Evolutionary conservation across 2,329 filamentous ascomycete genomes (phyloP).

Genomic region (Aspergillus puulaauensis): DNA sequence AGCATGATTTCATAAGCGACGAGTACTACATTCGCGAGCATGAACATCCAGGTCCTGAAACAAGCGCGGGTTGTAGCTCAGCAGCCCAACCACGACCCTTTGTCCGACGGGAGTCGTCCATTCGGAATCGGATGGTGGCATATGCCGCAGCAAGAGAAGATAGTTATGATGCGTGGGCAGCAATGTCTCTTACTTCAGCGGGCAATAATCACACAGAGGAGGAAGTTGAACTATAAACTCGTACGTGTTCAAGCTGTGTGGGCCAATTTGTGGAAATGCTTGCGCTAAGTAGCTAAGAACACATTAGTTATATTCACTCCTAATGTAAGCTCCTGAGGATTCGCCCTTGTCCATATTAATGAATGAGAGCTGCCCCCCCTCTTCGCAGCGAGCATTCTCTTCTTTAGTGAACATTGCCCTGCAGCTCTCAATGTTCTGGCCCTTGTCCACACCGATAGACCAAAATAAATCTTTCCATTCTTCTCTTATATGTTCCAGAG

Average conservation of each 20-base stretch:
- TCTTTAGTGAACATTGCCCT: too few species aligned
- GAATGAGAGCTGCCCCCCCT: too few species aligned
- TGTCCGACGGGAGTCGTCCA: constrained; percentile 16
- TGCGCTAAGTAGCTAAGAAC: too few species aligned
- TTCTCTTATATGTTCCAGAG: too few species aligned
- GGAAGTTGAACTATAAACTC: constrained; percentile 39
- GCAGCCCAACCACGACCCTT: neutral
- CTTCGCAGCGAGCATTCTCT: too few species aligned
- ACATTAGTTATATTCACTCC: neutral
- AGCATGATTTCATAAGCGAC: neutral
- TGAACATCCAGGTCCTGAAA: neutral
- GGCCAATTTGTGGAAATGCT: neutral
- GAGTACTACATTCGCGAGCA: neutral
- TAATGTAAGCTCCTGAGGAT: neutral
- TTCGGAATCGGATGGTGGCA: constrained; percentile 29
- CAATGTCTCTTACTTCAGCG: constrained; percentile 44
- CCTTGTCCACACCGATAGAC: too few species aligned
- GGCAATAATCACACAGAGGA: constrained; percentile 43
- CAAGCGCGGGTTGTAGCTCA: neutral
- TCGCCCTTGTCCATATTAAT: too few species aligned
- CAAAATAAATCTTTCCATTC: too few species aligned
- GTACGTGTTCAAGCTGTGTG: neutral
- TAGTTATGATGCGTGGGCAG: constrained; percentile 44
- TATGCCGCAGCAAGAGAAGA: constrained; percentile 44
- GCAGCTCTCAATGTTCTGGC: too few species aligned